Evolutionary conservation across 495 filamentous ascomycete genomes (phyloP).

Genomic region (Melanomma pulvis-pyrius): DNA sequence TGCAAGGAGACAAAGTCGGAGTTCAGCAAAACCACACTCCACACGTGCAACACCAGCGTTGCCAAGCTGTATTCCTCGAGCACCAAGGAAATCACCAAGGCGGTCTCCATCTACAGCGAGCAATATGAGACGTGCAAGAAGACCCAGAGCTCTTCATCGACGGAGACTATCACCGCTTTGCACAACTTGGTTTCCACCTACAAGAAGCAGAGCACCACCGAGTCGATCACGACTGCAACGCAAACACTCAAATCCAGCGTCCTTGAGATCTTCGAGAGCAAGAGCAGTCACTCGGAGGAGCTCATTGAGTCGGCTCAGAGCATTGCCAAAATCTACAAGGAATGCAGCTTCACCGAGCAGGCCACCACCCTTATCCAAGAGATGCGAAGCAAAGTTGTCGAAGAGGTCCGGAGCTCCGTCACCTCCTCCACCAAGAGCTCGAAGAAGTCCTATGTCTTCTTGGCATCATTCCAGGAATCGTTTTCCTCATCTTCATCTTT

Average conservation of each 20-base stretch:
- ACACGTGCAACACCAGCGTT: constrained; percentile 55
- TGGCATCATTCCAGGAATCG: constrained; percentile 62
- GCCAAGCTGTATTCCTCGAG: constrained; percentile 58
- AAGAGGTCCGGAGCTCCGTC: constrained; percentile 40
- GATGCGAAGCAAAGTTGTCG: constrained; percentile 59
- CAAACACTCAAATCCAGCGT: constrained; percentile 35
- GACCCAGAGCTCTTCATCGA: constrained; percentile 14
- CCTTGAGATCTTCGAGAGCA: constrained; percentile 55
- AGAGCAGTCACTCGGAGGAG: constrained; percentile 24
- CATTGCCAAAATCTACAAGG: constrained; percentile 57
- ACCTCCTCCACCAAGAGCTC: constrained; percentile 43
- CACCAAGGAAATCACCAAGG: constrained; percentile 30
- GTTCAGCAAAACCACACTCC: constrained; percentile 26
- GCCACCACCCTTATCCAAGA: constrained; percentile 60
- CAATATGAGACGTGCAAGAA: constrained; percentile 24
- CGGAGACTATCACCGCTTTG: constrained; percentile 28
- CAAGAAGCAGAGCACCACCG: constrained; percentile 34
- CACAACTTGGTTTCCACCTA: constrained; percentile 19
- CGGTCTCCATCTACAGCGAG: constrained; percentile 27
- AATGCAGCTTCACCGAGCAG: constrained; percentile 54
- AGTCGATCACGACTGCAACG: constrained; percentile 28
- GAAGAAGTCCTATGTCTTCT: constrained; percentile 58
- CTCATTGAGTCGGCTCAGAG: constrained; percentile 28
- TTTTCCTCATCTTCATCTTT: constrained; percentile 45
- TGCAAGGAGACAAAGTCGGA: constrained; percentile 29